phyloP scores from a whole-genome alignment of 495 filamentous ascomycete species.

The Baudoinia panamericana region DNA sequence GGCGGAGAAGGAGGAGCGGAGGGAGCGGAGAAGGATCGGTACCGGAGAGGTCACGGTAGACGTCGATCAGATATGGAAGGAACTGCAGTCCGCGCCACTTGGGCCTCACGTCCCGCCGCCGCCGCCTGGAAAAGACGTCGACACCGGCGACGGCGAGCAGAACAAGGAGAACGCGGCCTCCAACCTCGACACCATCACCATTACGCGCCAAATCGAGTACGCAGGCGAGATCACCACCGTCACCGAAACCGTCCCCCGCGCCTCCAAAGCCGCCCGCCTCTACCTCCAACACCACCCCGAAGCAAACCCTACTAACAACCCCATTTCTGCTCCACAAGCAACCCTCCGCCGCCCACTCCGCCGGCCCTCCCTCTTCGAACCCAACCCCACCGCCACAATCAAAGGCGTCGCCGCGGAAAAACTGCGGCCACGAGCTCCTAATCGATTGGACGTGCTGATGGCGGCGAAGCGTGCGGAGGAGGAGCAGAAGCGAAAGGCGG shows the following conservation, averaged over 20 bases:
- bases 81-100: constrained; percentile 42
- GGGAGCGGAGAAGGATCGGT: constrained; percentile 42
- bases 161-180: constrained; percentile 10
- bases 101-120: constrained; percentile 7
- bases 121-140: background rate
- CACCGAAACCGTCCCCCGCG: constrained; percentile 59
- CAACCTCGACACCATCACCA: constrained; percentile 50
- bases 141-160: constrained; percentile 2
- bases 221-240: constrained; percentile 67
- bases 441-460: constrained; percentile 24
- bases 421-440: constrained; percentile 30
- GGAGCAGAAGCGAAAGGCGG: constrained; percentile 40
- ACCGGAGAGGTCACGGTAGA: constrained; percentile 67
- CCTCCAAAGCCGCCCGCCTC: constrained; percentile 68
- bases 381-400: constrained; percentile 38
- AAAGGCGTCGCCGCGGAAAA: constrained; percentile 25
- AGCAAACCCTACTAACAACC: constrained; percentile 1
- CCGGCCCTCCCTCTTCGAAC: constrained; percentile 72
- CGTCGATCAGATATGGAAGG: constrained; percentile 77
- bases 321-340: constrained; percentile 19
- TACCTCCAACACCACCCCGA: constrained; percentile 41
- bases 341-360: constrained; percentile 51
- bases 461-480: constrained; percentile 28
- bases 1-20: constrained; percentile 46
- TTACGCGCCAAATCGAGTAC: constrained; percentile 81